Conservation (phyloP, 495 filamentous ascomycete genomes). For the Trichoderma asperelloides region DNA sequence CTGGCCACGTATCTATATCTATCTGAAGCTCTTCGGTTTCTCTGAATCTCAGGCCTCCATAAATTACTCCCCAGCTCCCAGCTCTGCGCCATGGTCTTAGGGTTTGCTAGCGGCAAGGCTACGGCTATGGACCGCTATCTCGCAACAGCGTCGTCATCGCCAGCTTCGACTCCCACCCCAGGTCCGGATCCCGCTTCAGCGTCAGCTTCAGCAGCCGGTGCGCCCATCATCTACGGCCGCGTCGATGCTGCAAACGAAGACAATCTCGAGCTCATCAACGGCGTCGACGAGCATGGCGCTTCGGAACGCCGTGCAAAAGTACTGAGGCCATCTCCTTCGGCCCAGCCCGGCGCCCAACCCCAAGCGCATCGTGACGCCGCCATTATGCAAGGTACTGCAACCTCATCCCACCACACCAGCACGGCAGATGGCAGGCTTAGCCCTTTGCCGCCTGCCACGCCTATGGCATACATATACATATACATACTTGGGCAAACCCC, state of each 20-base stretch:
- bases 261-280: slow-evolving; percentile 15
- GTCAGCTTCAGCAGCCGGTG: neutral
- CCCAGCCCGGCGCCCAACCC: neutral
- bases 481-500: too few species aligned
- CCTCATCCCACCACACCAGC: neutral
- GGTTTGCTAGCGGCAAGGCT: neutral
- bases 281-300: slow-evolving; percentile 17
- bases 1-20: neutral
- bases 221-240: slow-evolving; percentile 18
- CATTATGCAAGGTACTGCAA: slow-evolving; percentile 5
- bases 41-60: neutral
- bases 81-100: neutral
- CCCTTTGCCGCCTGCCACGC: neutral
- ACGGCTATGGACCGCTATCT: neutral
- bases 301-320: slow-evolving; percentile 6
- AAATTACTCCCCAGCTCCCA: neutral
- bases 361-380: neutral
- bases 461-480: too few species aligned
- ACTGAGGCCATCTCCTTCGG: neutral
- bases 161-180: too few species aligned
- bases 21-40: neutral
- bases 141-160: neutral
- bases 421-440: too few species aligned
- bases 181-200: neutral
- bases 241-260: slow-evolving; percentile 22